Conservation (phyloP, 805 yeast species). For the Babjeviella inositovora region DNA sequence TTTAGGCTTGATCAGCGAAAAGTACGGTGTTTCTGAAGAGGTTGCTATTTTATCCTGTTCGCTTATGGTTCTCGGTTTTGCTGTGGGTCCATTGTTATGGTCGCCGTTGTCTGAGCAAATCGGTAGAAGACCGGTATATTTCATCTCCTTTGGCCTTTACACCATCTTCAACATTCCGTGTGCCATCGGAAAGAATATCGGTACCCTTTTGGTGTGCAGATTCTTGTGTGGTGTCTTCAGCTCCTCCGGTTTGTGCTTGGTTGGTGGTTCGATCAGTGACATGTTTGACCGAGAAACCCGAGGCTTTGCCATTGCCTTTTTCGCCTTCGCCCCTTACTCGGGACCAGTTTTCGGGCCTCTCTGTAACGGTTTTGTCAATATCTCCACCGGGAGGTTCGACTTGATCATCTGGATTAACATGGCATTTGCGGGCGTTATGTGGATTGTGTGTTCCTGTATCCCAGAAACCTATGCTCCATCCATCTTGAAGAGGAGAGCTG, state of each 20-base stretch:
- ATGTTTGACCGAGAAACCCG: constrained; percentile 69
- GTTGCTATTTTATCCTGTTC: constrained; percentile 23
- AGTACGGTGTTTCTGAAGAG: constrained; percentile 56
- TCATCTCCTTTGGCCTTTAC: constrained; percentile 59
- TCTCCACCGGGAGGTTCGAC: constrained; percentile 52
- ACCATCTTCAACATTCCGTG: constrained; percentile 76
- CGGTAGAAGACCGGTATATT: constrained; percentile 77
- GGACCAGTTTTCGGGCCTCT: constrained; percentile 88
- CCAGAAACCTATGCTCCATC: constrained; percentile 94
- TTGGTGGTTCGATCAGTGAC: constrained; percentile 87
- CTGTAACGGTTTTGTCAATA: constrained; percentile 73
- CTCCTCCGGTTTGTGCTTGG: constrained; percentile 69
- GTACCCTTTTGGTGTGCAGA: constrained; percentile 66
- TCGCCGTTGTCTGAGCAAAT: constrained; percentile 77
- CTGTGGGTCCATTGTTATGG: constrained; percentile 64
- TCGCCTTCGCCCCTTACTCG: constrained; percentile 84
- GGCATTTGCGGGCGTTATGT: constrained; percentile 81
- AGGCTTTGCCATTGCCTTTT: constrained; percentile 82
- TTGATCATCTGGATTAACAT: constrained; percentile 80
- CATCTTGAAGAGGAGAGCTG: constrained; percentile 52
- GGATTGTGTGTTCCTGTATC: constrained; percentile 43
- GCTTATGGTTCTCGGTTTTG: constrained; percentile 16
- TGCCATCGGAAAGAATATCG: constrained; percentile 72
- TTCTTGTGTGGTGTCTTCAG: constrained; percentile 81
- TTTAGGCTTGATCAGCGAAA: constrained; percentile 44